These are phyloP conservation scores for Alternaria conjuncta DNA, from an alignment of 2,329 filamentous ascomycete species.

Conservation along the genomic window DNA sequence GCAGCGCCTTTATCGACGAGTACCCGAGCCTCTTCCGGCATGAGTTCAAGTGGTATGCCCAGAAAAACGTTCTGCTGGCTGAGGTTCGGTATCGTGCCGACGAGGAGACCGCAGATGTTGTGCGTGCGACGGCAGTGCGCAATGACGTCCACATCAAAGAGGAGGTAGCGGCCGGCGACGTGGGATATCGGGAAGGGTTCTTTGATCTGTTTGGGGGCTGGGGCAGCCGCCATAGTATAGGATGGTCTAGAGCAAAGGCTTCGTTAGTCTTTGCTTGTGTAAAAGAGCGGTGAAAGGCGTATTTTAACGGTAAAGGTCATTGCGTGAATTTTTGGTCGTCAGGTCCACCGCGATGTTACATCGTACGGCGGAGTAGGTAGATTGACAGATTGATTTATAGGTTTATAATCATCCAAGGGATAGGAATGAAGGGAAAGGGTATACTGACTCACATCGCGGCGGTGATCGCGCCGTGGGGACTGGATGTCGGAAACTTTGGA, in stretches of 20 bases:
- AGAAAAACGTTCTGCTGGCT: constrained; percentile 95
- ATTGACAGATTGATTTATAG: constrained; percentile 75
- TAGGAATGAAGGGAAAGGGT: neutral
- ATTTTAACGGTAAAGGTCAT: constrained; percentile 45
- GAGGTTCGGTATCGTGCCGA: constrained; percentile 87
- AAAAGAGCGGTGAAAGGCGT: constrained; percentile 10
- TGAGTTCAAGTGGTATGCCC: constrained; percentile 84
- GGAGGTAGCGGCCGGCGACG: constrained; percentile 80
- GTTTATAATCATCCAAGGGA: constrained; percentile 64
- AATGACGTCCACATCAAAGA: constrained; percentile 86
- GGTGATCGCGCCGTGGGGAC: neutral
- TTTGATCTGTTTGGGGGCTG: constrained; percentile 39
- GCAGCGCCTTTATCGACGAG: constrained; percentile 79
- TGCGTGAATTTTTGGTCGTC: constrained; percentile 44
- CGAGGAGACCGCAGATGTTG: constrained; percentile 84
- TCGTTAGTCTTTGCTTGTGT: constrained; percentile 25
- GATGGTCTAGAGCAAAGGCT: constrained; percentile 22
- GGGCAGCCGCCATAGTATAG: constrained; percentile 38
- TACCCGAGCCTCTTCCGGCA: constrained; percentile 85
- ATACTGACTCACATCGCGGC: neutral
- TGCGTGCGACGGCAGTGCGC: constrained; percentile 78
- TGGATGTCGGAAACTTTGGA: neutral
- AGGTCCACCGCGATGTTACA: constrained; percentile 57
- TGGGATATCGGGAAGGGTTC: constrained; percentile 79
- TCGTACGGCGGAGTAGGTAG: constrained; percentile 63